Percentiles rank a stretch among this genome's conserved stretches.
These are phyloP conservation scores for Blastocystis sp. DNA, from an alignment of 352 stramenopile species.

Conservation along the genomic window DNA sequence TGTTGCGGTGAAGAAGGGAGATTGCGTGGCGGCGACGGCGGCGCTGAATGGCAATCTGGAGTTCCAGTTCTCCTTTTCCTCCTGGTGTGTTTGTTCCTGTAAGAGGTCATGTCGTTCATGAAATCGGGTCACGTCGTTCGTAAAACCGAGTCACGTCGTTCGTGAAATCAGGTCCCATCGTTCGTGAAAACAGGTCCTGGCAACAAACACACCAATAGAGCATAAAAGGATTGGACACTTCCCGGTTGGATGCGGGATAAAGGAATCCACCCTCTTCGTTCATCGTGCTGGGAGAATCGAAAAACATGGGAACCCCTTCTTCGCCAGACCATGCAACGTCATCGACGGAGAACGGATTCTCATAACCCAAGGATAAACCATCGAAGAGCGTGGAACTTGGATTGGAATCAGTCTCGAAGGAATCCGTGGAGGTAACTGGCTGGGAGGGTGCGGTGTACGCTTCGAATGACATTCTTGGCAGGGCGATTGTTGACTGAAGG, in stretches of 20 bases:
- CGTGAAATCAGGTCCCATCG: no score
- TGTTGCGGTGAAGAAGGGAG: constrained; percentile 28
- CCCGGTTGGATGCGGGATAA: not conserved
- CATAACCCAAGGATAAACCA: not conserved
- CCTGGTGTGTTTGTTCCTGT: not conserved
- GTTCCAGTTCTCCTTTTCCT: not conserved
- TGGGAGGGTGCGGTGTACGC: not conserved
- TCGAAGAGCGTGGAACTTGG: not conserved
- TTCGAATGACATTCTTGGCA: not conserved
- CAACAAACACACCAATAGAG: not conserved
- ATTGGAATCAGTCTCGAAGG: not conserved
- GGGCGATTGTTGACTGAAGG: not conserved
- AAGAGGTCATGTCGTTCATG: no score
- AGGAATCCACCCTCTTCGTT: not conserved
- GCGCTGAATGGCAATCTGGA: constrained; percentile 1
- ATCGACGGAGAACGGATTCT: not conserved
- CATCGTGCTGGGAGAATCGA: not conserved
- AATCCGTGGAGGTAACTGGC: not conserved
- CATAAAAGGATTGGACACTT: not conserved
- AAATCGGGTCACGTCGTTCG: no score
- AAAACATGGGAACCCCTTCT: not conserved
- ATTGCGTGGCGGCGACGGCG: constrained; percentile 1
- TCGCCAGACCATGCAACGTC: not conserved
- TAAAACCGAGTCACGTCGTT: no score
- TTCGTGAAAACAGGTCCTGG: not conserved